Conservation (phyloP, 2,329 filamentous ascomycete species). For the Fusarium solani-melongenae region DNA sequence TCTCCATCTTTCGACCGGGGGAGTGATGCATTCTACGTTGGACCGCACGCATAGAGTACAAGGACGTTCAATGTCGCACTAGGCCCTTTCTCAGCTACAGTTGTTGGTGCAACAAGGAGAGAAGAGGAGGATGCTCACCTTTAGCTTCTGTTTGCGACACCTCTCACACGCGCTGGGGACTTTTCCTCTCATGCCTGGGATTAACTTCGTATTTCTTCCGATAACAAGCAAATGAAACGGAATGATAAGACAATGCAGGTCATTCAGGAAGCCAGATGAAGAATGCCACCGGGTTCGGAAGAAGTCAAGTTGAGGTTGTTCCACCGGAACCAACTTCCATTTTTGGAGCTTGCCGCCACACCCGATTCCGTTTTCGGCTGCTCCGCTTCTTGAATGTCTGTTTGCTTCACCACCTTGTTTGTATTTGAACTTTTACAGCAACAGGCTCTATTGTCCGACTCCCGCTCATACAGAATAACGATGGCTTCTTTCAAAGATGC, state of each 20-base stretch:
- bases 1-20: slow-evolving; percentile 1
- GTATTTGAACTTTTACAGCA: background rate
- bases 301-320: background rate
- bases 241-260: background rate
- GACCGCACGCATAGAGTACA: slow-evolving; percentile 46
- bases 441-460: background rate
- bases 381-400: slow-evolving; percentile 7
- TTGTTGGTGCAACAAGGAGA: background rate
- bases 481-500: background rate
- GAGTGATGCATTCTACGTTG: slow-evolving; percentile 33
- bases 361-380: slow-evolving; percentile 20
- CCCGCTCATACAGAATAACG: background rate
- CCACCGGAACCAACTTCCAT: background rate
- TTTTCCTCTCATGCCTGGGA: background rate
- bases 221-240: background rate
- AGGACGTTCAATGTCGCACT: slow-evolving; percentile 42
- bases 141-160: slow-evolving; percentile 18
- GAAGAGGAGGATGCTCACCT: background rate
- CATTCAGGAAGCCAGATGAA: background rate
- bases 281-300: background rate
- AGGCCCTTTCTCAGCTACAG: background rate
- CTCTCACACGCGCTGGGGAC: slow-evolving; percentile 10
- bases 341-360: background rate
- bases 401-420: background rate
- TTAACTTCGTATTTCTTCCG: background rate